Evolutionary conservation across 768 basidiomycete genomes (phyloP), one percentile per base, ranked within the genome.

Genomic region (Mycena sanguinolenta): DNA sequence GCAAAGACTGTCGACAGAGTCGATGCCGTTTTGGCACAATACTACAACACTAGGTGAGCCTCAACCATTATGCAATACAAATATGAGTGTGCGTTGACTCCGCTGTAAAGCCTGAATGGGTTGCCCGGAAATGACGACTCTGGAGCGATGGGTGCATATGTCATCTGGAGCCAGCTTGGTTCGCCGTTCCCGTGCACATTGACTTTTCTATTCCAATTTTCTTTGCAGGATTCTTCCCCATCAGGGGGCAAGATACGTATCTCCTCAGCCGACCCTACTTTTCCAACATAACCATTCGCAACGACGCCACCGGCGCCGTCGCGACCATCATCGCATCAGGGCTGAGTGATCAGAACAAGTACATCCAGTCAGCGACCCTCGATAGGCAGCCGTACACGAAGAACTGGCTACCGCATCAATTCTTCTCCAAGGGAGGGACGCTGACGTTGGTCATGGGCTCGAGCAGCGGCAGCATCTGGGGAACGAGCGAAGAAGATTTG

Each of bases 211-310:
- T 46, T 3, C 61, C 28, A 14, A 46, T 28, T 25, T 13, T 32
- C 27, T 30, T 4, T 42, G 32, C 50, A 72, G 71, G 71, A 58
- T 73, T 73, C 42, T 73, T 36, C 67, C 72, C 72, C 9, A 67
- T 73, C 13, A 67, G 67, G 0, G 72, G 72, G 13, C 72, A 73
- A 46, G 60, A 65, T 49, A 73, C 72, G 13, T 73, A 73, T 42
- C 72, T 73, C 19, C 72, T 73, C 54, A 73, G 66, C 52, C 72
- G 72, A 2, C 72, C 72, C 6, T 73, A 69, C 61, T 73, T 73
- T 55, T 67, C 72, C 4, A 59, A 69, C 19, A 73, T 73, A 53
- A 65, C 67, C 27, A 44, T 73, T 49, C 72, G 55, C 49, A 73
- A 69, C 72, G 64, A 69, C 7, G 64, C 28, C 19, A 73, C 67